These are phyloP conservation scores for Wallacemonas sp. DNA, from an alignment of 208 protist species.

Conservation along the genomic window DNA sequence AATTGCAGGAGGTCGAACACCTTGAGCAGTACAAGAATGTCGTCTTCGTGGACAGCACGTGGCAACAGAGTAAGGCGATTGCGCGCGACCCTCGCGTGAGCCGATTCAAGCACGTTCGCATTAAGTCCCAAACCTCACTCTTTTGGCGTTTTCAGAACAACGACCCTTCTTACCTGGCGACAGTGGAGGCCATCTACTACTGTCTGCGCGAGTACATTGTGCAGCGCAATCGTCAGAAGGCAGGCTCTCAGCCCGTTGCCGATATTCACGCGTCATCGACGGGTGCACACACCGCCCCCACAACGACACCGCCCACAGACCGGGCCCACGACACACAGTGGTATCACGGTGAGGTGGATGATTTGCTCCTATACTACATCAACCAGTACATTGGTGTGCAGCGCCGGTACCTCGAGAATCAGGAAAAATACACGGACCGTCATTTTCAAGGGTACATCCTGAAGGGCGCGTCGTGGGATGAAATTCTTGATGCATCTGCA, in stretches of 20 bases:
- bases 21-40: constrained; percentile 81
- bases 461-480: constrained; percentile 60
- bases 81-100: constrained; percentile 69
- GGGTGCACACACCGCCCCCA: not conserved
- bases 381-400: constrained; percentile 95
- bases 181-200: constrained; percentile 96
- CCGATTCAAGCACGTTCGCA: constrained; percentile 78
- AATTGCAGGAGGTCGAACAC: constrained; percentile 63
- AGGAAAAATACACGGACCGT: constrained; percentile 67
- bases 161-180: constrained; percentile 89
- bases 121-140: constrained; percentile 82
- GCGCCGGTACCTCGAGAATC: constrained; percentile 61
- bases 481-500: constrained; percentile 37
- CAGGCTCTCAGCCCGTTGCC: not conserved
- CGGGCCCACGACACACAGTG: constrained; percentile 8
- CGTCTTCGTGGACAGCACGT: constrained; percentile 95
- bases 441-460: constrained; percentile 90
- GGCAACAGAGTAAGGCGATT: constrained; percentile 92
- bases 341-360: constrained; percentile 93
- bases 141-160: constrained; percentile 96
- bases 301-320: constrained; percentile 1
- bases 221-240: constrained; percentile 47
- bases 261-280: not conserved
- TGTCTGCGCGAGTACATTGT: constrained; percentile 89
- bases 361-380: constrained; percentile 95